Evolutionary conservation across 1,284 basidiomycete species (phyloP).

Genomic region (Ceratobasidium theobromae): DNA sequence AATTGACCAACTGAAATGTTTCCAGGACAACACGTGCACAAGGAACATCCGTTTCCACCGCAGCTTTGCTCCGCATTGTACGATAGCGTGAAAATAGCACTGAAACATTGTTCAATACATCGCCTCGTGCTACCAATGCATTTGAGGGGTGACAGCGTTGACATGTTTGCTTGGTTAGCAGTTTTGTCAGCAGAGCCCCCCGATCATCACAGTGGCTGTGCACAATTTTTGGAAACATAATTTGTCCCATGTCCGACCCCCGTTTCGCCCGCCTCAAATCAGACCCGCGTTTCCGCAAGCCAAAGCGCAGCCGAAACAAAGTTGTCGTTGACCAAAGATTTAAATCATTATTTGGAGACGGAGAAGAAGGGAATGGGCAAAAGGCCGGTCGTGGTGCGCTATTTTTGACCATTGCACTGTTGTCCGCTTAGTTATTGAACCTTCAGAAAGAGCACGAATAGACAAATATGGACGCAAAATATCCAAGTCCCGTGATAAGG

Average conservation of each 20-base stretch:
- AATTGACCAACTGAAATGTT: background rate
- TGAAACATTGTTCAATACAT: too few relatives aligned
- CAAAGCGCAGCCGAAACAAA: conserved; percentile 78
- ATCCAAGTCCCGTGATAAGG: conserved; percentile 66
- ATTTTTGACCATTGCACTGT: background rate
- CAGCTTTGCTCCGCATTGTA: too few relatives aligned
- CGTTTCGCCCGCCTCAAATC: conserved; percentile 86
- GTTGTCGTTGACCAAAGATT: conserved; percentile 95
- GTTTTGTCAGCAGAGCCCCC: background rate
- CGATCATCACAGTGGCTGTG: conserved; percentile 12
- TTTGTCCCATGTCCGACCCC: conserved; percentile 65
- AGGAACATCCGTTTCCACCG: conserved; percentile 6
- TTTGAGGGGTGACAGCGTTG: too few relatives aligned
- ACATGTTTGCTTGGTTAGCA: too few relatives aligned
- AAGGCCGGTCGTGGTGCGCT: conserved; percentile 36
- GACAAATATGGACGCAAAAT: conserved; percentile 91
- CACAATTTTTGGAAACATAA: conserved; percentile 6
- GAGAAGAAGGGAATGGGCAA: conserved; percentile 45
- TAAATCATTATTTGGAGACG: conserved; percentile 69
- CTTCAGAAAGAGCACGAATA: conserved; percentile 55
- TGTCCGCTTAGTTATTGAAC: background rate
- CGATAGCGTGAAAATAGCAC: too few relatives aligned
- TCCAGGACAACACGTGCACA: conserved; percentile 13
- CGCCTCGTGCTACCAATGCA: too few relatives aligned
- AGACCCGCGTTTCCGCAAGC: conserved; percentile 90